These are phyloP conservation scores for Arthrobotrys musiformis DNA, from an alignment of 2,329 filamentous ascomycete species.

Conservation along the genomic window DNA sequence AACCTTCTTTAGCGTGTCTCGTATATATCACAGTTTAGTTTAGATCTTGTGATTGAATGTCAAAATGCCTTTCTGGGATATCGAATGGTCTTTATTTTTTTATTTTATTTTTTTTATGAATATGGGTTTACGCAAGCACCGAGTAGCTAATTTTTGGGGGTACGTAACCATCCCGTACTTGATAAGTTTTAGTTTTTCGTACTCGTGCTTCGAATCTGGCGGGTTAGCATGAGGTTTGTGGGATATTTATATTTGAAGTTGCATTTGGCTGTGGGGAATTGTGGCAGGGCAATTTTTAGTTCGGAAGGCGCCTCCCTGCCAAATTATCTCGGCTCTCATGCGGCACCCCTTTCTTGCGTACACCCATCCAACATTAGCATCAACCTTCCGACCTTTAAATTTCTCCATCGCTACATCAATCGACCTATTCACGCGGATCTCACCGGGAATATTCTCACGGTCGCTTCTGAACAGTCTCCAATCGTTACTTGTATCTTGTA, in stretches of 20 bases:
- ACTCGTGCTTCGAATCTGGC: too few species aligned
- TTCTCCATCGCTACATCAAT: conserved; percentile 8
- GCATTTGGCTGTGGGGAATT: conserved; percentile 9
- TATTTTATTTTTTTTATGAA: too few species aligned
- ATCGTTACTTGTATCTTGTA: conserved; percentile 15
- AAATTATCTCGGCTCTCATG: conserved; percentile 15
- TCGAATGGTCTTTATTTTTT: too few species aligned
- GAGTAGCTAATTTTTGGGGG: too few species aligned
- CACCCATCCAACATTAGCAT: conserved; percentile 18
- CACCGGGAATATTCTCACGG: conserved; percentile 20
- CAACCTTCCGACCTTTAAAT: conserved; percentile 1
- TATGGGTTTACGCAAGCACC: too few species aligned
- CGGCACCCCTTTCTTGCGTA: conserved; percentile 49
- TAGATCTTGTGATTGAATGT: too few species aligned
- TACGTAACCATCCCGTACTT: too few species aligned
- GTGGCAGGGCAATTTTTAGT: conserved; percentile 22
- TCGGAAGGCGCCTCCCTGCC: conserved; percentile 17
- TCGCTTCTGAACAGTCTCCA: conserved; percentile 40
- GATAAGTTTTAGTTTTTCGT: too few species aligned
- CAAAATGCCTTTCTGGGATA: too few species aligned
- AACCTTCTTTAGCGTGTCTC: too few species aligned
- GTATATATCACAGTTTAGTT: too few species aligned
- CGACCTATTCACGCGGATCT: background rate
- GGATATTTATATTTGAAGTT: background rate
- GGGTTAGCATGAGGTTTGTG: background rate